A percentile compares a stretch with the other conserved stretches of the same genome.
Evolutionary conservation across 371 early-diverging fungal species (phyloP).

Genomic region (Rhizopus stolonifer): DNA sequence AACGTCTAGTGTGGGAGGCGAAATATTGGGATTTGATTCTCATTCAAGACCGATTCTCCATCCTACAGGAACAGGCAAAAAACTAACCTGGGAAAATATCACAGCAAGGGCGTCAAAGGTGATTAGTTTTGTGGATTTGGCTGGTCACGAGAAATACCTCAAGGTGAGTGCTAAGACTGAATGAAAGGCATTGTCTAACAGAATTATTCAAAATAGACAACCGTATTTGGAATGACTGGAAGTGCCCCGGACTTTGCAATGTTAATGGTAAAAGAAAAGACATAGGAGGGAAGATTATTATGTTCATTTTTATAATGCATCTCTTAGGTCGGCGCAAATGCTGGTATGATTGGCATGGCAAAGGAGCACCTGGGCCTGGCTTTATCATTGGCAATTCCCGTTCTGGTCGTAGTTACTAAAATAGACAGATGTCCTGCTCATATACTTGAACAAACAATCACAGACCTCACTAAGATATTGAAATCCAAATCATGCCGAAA

Average conservation of each 20-base stretch:
- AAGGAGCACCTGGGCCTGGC: slow-evolving; percentile 92
- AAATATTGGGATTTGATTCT: slow-evolving; percentile 85
- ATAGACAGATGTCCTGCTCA: slow-evolving; percentile 90
- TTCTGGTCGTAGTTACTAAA: slow-evolving; percentile 89
- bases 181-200: too few species aligned
- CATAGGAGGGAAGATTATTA: too few species aligned
- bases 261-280: slow-evolving; percentile 63
- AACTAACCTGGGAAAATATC: slow-evolving; percentile 82
- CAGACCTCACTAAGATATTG: slow-evolving; percentile 78
- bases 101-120: slow-evolving; percentile 77
- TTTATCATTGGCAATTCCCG: slow-evolving; percentile 82
- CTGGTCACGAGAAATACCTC: slow-evolving; percentile 92
- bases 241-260: slow-evolving; percentile 88
- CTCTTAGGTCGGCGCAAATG: slow-evolving; percentile 85
- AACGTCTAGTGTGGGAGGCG: slow-evolving; percentile 89
- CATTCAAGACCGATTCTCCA: slow-evolving; percentile 50
- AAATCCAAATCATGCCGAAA: slow-evolving; percentile 90
- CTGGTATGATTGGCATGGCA: slow-evolving; percentile 92
- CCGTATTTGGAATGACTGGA: slow-evolving; percentile 92
- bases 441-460: slow-evolving; percentile 80
- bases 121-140: slow-evolving; percentile 85
- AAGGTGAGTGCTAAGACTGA: too few species aligned
- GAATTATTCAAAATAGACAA: too few species aligned
- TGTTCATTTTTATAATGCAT: too few species aligned
- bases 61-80: slow-evolving; percentile 50